Evolutionary conservation across 208 protist genomes (phyloP).

Genomic region (Perkinsela sp.): DNA sequence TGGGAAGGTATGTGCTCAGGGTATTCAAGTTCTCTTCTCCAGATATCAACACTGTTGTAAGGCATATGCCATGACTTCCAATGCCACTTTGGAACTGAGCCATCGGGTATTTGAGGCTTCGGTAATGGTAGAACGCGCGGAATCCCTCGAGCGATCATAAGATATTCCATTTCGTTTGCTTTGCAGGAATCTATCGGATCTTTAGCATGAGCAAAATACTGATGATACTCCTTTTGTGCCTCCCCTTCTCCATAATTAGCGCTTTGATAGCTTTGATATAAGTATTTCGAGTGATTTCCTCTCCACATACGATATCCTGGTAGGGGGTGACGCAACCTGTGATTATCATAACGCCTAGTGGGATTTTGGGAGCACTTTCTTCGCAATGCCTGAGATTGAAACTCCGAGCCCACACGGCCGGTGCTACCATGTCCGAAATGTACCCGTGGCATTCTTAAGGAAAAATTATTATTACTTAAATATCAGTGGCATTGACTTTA

Average conservation of each 20-base stretch:
- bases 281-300: constrained; percentile 51
- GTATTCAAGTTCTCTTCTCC: constrained; percentile 63
- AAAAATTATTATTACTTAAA: too few relatives aligned
- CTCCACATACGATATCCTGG: constrained; percentile 63
- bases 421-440: background rate
- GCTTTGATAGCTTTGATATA: background rate
- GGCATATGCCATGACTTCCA: constrained; percentile 68
- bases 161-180: constrained; percentile 39
- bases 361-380: background rate
- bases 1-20: constrained; percentile 50
- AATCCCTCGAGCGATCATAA: constrained; percentile 28
- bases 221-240: constrained; percentile 39
- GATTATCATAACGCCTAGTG: background rate
- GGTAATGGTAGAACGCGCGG: constrained; percentile 41
- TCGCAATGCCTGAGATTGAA: background rate
- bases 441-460: background rate
- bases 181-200: constrained; percentile 56
- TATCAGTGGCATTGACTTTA: too few relatives aligned
- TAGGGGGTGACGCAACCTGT: constrained; percentile 14
- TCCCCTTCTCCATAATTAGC: constrained; percentile 35
- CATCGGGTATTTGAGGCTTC: constrained; percentile 22
- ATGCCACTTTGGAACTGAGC: constrained; percentile 41
- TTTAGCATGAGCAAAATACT: constrained; percentile 60
- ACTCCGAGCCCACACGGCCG: background rate
- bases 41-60: constrained; percentile 28